Conservation (phyloP, 225 moss, liverwort and hornwort species). For the Polytrichum formosum region DNA sequence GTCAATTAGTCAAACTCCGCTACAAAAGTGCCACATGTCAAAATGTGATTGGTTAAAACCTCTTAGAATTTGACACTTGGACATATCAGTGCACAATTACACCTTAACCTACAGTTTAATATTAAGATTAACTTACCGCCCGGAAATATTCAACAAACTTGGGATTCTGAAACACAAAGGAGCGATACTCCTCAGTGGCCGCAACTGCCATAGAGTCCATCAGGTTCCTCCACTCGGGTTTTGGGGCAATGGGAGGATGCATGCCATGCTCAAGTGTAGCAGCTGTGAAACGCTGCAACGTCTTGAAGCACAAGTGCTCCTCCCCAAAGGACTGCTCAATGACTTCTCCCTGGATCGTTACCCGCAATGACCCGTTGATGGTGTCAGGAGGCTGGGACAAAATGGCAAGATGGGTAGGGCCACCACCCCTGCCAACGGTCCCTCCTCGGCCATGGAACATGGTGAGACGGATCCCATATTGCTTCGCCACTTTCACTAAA, state of each 20-base stretch:
- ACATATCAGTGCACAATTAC: too few relatives aligned
- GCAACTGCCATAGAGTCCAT: slow-evolving; percentile 77
- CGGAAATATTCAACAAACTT: slow-evolving; percentile 91
- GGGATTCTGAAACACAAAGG: slow-evolving; percentile 77
- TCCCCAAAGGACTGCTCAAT: slow-evolving; percentile 98
- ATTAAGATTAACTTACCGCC: slow-evolving; percentile 32
- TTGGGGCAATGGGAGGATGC: slow-evolving; percentile 82
- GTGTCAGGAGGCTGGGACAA: slow-evolving; percentile 96
- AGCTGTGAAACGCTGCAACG: slow-evolving; percentile 89
- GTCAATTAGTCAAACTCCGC: too few relatives aligned
- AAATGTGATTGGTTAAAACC: too few relatives aligned
- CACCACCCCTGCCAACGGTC: slow-evolving; percentile 89
- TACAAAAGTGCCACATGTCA: too few relatives aligned
- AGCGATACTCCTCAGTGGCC: slow-evolving; percentile 82
- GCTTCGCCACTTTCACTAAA: slow-evolving; percentile 86
- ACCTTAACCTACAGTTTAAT: too few relatives aligned
- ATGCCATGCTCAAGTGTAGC: slow-evolving; percentile 98
- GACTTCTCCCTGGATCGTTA: slow-evolving; percentile 95
- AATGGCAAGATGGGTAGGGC: slow-evolving; percentile 93
- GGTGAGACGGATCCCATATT: slow-evolving; percentile 74
- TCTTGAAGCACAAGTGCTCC: slow-evolving; percentile 94
- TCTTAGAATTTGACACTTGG: too few relatives aligned
- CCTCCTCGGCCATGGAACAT: slow-evolving; percentile 98
- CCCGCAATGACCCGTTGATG: slow-evolving; percentile 84
- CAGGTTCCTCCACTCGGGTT: slow-evolving; percentile 80